Evolutionary conservation across 1,139 yeast genomes (phyloP), one percentile per base, ranked within the genome.

Genomic region (Barnettozyma hawaiiensis): DNA sequence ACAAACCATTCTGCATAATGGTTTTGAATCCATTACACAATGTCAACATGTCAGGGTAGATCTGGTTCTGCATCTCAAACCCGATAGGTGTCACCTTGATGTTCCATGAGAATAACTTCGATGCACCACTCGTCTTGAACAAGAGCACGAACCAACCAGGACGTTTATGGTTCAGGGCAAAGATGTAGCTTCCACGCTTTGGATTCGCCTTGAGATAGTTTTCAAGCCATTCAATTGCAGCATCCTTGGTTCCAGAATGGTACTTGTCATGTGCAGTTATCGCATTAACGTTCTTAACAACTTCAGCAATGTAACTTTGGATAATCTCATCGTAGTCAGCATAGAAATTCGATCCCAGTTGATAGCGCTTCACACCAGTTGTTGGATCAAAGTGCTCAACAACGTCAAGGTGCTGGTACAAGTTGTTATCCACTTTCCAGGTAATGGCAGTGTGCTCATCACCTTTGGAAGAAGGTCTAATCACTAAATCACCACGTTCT

Each of bases 21-120:
- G 74, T 74, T 70, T 92, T 92, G 77, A 92, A 94, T 18, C 98
- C 99, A 58, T 92, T 92, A 67, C 96, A 85, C 57, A 92, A 73
- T 49, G 85, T 78, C 49, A 79, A 79, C 73, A 92, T 87, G 60
- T 85, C 89, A 20, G 96, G 92, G 61, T 90, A 92, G 22, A 80
- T 76, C 60, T 84, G 84, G 22, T 83, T 83, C 61, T 81, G 80
- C 61, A 92, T 71, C 55, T 78, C 80, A 60, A 78, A 92, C 6
- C 97, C 97, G 49, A 82, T 83, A 28, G 94, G 89, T 43, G 85
- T 82, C 11, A 89, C 87, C 63, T 81, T 84, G 32, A 92, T 96
- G 57, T 86, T 86, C 96, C 97, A 87, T 5, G 87, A 81, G 53
- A 80, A 78, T 36, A 89, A 73, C 31, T 85, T 81, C 15, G 95